Conservation (phyloP, 768 basidiomycete species). For the Hypholoma fasciculare region DNA sequence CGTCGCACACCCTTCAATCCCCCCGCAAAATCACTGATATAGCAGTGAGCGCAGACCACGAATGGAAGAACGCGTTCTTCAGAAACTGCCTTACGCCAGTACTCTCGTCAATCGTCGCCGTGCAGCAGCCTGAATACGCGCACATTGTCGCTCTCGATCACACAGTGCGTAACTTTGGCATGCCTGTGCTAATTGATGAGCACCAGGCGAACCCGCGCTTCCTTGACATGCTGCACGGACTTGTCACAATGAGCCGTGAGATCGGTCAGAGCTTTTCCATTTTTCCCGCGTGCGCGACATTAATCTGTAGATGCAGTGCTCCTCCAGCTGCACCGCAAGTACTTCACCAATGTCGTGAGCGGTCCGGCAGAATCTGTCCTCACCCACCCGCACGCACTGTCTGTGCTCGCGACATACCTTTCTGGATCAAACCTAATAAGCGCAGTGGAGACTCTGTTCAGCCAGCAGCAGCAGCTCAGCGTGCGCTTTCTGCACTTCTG, state of each 20-base stretch:
- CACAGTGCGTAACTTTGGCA: constrained; percentile 52
- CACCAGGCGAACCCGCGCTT: constrained; percentile 46
- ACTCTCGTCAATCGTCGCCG: constrained; percentile 55
- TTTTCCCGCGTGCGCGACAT: neutral
- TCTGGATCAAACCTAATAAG: constrained; percentile 58
- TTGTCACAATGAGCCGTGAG: constrained; percentile 61
- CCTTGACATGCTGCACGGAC: constrained; percentile 62
- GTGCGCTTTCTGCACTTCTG: constrained; percentile 71
- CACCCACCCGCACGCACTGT: constrained; percentile 63
- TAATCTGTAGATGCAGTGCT: constrained; percentile 40
- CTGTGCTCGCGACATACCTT: constrained; percentile 69
- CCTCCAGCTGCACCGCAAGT: constrained; percentile 66
- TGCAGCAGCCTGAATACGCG: constrained; percentile 49
- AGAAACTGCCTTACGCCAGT: constrained; percentile 62
- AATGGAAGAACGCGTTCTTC: constrained; percentile 73
- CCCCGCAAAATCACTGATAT: neutral
- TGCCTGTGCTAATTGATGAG: constrained; percentile 53
- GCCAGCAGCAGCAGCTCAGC: constrained; percentile 59
- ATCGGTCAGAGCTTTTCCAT: constrained; percentile 44
- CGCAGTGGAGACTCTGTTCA: constrained; percentile 54
- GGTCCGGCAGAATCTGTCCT: constrained; percentile 53
- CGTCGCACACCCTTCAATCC: constrained; percentile 16
- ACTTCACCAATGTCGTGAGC: constrained; percentile 67
- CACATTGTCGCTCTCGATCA: constrained; percentile 54
- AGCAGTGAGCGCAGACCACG: constrained; percentile 49